These are phyloP conservation scores for Samsoniella hepiali DNA, from an alignment of 2,329 filamentous ascomycete genomes.

Conservation along the genomic window DNA sequence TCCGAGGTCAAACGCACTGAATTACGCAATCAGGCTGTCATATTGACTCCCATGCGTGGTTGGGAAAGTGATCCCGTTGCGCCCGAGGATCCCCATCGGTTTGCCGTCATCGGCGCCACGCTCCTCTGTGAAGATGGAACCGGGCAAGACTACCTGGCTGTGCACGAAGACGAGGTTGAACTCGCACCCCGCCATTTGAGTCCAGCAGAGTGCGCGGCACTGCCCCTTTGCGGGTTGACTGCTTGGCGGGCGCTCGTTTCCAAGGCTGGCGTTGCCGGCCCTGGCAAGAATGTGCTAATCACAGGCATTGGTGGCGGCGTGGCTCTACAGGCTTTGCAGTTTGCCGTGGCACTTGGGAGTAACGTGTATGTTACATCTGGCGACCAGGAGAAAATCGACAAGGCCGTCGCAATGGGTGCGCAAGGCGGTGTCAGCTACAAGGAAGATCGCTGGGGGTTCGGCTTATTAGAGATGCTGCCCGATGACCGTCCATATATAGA, in stretches of 20 bases:
- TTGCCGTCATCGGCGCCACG: slow-evolving; percentile 68
- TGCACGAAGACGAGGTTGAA: slow-evolving; percentile 72
- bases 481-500: slow-evolving; percentile 68
- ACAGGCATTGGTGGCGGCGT: slow-evolving; percentile 94
- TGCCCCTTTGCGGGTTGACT: slow-evolving; percentile 82
- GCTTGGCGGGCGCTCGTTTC: slow-evolving; percentile 82
- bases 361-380: slow-evolving; percentile 78
- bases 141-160: slow-evolving; percentile 67
- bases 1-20: slow-evolving; percentile 37
- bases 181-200: slow-evolving; percentile 69
- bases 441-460: slow-evolving; percentile 75
- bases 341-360: slow-evolving; percentile 70
- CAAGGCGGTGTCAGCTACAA: slow-evolving; percentile 78
- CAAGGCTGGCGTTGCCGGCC: slow-evolving; percentile 64
- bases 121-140: slow-evolving; percentile 60
- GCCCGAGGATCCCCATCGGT: slow-evolving; percentile 61
- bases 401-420: slow-evolving; percentile 70
- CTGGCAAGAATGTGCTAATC: slow-evolving; percentile 72
- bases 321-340: slow-evolving; percentile 75
- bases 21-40: slow-evolving; percentile 62
- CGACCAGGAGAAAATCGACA: slow-evolving; percentile 69
- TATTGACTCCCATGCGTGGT: slow-evolving; percentile 73
- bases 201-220: slow-evolving; percentile 71
- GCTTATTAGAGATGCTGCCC: slow-evolving; percentile 61
- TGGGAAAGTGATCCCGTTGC: slow-evolving; percentile 71